These are phyloP conservation scores for Flaveria ramosissima DNA, from an alignment of 129 eudicot species.

Conservation along the genomic window DNA sequence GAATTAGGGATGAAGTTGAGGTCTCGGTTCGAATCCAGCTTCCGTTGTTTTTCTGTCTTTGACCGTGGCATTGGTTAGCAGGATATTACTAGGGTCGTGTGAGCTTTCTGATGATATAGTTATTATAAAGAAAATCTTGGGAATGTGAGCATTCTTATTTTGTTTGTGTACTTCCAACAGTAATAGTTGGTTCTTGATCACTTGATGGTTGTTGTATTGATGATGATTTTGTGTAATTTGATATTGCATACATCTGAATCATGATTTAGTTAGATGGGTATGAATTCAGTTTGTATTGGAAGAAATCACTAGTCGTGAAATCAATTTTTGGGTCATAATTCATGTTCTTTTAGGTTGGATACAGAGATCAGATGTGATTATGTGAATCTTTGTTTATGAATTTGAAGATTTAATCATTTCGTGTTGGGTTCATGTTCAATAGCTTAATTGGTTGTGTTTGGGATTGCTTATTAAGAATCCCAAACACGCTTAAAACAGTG, in stretches of 20 bases:
- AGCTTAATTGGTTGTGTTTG: background rate
- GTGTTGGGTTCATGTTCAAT: background rate
- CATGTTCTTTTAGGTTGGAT: background rate
- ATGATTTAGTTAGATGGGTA: background rate
- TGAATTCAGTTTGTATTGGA: background rate
- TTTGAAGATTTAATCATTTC: background rate
- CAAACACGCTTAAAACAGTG: background rate
- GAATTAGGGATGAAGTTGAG: background rate
- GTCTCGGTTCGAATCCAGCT: too few relatives aligned
- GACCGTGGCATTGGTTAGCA: too few relatives aligned
- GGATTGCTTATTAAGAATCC: background rate
- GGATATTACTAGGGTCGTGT: too few relatives aligned
- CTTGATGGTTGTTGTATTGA: background rate
- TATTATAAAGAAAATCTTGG: too few relatives aligned
- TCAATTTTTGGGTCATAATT: background rate
- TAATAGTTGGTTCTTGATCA: background rate
- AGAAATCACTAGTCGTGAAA: background rate
- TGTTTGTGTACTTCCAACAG: slow-evolving; percentile 16
- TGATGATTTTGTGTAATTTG: background rate
- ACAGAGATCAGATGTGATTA: background rate
- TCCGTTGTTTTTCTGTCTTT: too few relatives aligned
- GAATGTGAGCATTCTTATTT: background rate
- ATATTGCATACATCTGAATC: background rate
- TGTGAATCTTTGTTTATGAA: background rate
- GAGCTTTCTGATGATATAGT: too few relatives aligned